phyloP scores from a whole-genome alignment of 2,329 filamentous ascomycete genomes.

The Incumbomyces delicatus region DNA sequence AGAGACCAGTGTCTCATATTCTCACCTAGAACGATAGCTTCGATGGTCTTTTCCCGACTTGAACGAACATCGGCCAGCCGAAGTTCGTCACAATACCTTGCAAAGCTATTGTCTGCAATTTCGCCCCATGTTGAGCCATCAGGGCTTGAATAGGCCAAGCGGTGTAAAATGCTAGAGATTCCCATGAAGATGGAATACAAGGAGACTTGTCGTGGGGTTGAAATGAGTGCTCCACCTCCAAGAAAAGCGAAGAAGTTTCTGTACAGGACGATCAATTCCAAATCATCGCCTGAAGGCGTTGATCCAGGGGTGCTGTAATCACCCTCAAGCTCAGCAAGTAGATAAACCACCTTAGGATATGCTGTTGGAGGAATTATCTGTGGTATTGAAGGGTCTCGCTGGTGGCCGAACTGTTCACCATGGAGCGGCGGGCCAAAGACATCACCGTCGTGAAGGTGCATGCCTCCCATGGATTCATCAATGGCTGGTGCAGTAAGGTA shows the following conservation, averaged over 20 bases:
- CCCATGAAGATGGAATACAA: slow-evolving; percentile 54
- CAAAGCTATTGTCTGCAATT: slow-evolving; percentile 42
- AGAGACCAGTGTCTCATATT: slow-evolving; percentile 70
- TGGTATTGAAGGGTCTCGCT: neutral
- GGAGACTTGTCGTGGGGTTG: slow-evolving; percentile 44
- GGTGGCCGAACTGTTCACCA: neutral
- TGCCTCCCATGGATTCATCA: neutral
- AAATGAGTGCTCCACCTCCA: slow-evolving; percentile 51
- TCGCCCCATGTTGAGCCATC: slow-evolving; percentile 57
- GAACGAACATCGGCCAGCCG: slow-evolving; percentile 67
- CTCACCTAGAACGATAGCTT: slow-evolving; percentile 82
- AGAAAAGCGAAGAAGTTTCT: slow-evolving; percentile 57
- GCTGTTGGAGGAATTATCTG: neutral
- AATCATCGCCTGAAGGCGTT: slow-evolving; percentile 37
- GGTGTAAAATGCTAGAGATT: slow-evolving; percentile 46
- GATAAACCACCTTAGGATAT: slow-evolving; percentile 33
- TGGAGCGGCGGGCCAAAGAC: slow-evolving; percentile 30
- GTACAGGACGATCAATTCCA: slow-evolving; percentile 48
- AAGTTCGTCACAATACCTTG: slow-evolving; percentile 63
- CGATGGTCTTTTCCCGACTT: slow-evolving; percentile 79
- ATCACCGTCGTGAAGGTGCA: slow-evolving; percentile 33
- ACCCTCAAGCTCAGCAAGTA: slow-evolving; percentile 48
- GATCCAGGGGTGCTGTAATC: slow-evolving; percentile 33
- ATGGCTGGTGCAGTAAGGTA: neutral
- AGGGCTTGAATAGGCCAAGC: slow-evolving; percentile 52